Evolutionary conservation across 164 flowering plant species (phyloP).

Genomic region (Umbellularia californica): DNA sequence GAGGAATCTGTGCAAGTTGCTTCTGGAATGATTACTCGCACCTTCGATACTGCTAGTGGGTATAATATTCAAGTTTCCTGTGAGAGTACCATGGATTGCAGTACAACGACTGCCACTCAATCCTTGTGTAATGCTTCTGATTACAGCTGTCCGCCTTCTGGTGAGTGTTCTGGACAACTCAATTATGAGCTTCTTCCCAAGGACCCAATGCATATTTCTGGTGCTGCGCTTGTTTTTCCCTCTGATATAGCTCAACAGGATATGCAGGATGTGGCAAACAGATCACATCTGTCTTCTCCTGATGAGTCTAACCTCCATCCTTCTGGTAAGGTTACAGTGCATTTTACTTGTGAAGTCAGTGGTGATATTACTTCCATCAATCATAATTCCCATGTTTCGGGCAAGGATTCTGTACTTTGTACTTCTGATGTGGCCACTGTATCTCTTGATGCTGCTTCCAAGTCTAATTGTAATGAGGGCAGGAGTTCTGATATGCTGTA

Average conservation of each 20-base stretch:
- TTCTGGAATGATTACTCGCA: not conserved
- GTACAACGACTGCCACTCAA: not conserved
- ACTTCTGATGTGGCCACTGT: not conserved
- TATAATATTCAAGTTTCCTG: slow-evolving; percentile 1
- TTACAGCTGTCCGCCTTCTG: not conserved
- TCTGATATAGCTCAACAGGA: slow-evolving; percentile 2
- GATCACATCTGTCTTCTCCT: not conserved
- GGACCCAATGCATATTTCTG: not conserved
- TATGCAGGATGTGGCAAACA: not conserved
- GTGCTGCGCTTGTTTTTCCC: not conserved
- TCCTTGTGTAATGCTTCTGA: not conserved
- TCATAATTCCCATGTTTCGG: slow-evolving; percentile 8
- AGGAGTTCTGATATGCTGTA: not conserved
- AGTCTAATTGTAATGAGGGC: slow-evolving; percentile 4
- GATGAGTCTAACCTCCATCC: not conserved
- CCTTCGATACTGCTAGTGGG: not conserved
- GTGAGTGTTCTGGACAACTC: not conserved
- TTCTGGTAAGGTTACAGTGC: not conserved
- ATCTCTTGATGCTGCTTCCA: slow-evolving; percentile 10
- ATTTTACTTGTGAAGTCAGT: slow-evolving; percentile 4
- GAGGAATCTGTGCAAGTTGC: not conserved
- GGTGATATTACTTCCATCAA: slow-evolving; percentile 11
- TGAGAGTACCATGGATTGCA: not conserved
- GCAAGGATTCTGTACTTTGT: slow-evolving; percentile 7
- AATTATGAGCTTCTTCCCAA: not conserved